Conservation (phyloP, 23 red algal species). For the Gracilaria gracilis region DNA sequence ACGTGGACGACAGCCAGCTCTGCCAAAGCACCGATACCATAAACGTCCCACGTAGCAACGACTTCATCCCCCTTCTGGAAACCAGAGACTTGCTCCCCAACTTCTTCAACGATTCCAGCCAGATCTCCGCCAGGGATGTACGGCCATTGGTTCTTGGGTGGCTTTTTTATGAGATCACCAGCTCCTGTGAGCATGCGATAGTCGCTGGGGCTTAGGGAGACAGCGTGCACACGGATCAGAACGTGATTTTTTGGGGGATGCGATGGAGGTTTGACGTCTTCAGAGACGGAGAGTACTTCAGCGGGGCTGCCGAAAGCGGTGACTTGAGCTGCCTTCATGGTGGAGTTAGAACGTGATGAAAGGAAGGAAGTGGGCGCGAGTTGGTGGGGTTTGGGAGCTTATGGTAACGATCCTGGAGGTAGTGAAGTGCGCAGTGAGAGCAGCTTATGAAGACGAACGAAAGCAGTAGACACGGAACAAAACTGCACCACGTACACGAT, state of each 20-base stretch:
- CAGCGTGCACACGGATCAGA: constrained; percentile 59
- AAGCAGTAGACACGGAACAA: no score
- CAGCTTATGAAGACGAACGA: no score
- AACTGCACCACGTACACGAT: no score
- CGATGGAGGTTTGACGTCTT: constrained; percentile 18
- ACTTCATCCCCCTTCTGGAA: constrained; percentile 67
- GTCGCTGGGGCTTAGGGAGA: constrained; percentile 65
- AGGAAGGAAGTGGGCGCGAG: no score
- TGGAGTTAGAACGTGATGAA: no score
- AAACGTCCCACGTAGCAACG: constrained; percentile 69
- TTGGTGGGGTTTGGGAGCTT: no score
- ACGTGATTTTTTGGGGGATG: constrained; percentile 41
- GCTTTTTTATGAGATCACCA: constrained; percentile 58
- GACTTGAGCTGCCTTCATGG: constrained; percentile 47
- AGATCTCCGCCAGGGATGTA: constrained; percentile 85
- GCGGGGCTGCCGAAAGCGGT: constrained; percentile 20
- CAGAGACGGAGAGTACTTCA: constrained; percentile 43
- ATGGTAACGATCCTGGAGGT: no score
- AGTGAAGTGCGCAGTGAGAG: no score
- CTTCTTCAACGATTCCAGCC: constrained; percentile 63
- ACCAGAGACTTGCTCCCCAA: constrained; percentile 4
- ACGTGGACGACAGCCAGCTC: constrained; percentile 70
- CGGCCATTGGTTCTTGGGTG: constrained; percentile 52
- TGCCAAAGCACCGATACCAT: constrained; percentile 66
- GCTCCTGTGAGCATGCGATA: constrained; percentile 75